phyloP scores from a whole-genome alignment of 2,329 filamentous ascomycete genomes.

The Colletotrichum neosansevieriae region DNA sequence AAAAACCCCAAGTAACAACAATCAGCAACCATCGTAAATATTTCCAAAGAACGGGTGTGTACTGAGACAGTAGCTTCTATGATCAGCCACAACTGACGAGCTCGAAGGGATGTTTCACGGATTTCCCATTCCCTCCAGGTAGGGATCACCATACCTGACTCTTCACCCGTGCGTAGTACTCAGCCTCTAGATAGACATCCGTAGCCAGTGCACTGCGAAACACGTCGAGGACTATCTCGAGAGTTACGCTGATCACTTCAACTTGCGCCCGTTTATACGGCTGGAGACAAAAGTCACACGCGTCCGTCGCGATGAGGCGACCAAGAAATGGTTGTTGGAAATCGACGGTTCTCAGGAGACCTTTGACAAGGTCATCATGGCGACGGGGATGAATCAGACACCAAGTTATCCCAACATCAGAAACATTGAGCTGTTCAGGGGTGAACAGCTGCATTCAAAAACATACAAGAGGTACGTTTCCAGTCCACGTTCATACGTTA shows the following conservation, averaged over 20 bases:
- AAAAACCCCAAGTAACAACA: not conserved
- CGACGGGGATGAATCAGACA: constrained; percentile 49
- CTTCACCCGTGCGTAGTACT: not conserved
- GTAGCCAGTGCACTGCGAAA: constrained; percentile 43
- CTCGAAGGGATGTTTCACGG: constrained; percentile 50
- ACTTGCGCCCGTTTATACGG: constrained; percentile 44
- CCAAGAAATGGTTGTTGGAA: constrained; percentile 46
- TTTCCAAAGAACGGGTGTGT: constrained; percentile 49
- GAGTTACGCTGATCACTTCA: constrained; percentile 50
- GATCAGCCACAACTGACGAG: not conserved
- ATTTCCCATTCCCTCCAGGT: constrained; percentile 49
- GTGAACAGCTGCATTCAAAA: constrained; percentile 53
- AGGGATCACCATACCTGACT: too few species aligned
- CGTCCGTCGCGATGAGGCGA: constrained; percentile 42
- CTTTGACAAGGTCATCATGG: constrained; percentile 54
- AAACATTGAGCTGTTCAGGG: constrained; percentile 52
- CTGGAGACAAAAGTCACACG: constrained; percentile 44
- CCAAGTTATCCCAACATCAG: constrained; percentile 51
- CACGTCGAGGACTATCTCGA: constrained; percentile 50
- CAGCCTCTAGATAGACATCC: constrained; percentile 36
- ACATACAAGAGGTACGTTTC: constrained; percentile 32
- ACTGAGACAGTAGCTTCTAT: not conserved
- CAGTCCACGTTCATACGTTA: not conserved
- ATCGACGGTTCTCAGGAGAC: constrained; percentile 43
- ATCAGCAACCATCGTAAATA: constrained; percentile 48